These are phyloP conservation scores for Colletotrichum cereale DNA, from an alignment of 2,329 filamentous ascomycete genomes.

Conservation along the genomic window DNA sequence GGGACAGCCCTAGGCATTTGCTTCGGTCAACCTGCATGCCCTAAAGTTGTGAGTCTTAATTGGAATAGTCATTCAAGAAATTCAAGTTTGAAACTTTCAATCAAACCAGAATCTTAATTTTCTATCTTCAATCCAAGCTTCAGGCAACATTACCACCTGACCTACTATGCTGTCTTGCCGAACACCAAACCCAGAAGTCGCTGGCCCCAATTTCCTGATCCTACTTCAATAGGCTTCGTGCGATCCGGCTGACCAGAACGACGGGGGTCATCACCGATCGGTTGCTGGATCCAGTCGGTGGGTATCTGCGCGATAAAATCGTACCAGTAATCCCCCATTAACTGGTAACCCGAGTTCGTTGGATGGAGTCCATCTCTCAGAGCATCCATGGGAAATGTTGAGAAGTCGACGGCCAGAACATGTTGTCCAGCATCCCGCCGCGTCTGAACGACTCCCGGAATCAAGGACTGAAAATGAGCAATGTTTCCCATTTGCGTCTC, in stretches of 20 bases:
- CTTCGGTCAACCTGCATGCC: neutral
- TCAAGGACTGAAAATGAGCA: constrained; percentile 45
- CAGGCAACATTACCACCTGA: neutral
- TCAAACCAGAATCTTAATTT: too few species aligned
- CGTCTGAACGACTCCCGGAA: constrained; percentile 47
- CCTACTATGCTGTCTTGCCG: neutral
- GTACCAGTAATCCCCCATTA: constrained; percentile 54
- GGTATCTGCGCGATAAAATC: constrained; percentile 52
- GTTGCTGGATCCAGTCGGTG: constrained; percentile 48
- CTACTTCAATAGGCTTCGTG: neutral
- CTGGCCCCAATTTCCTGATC: neutral
- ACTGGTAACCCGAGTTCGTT: constrained; percentile 49
- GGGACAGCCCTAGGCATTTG: neutral
- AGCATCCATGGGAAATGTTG: constrained; percentile 44
- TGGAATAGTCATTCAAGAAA: too few species aligned
- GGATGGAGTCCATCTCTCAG: constrained; percentile 49
- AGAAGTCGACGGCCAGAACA: constrained; percentile 51
- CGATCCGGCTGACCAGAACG: neutral
- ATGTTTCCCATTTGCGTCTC: constrained; percentile 44
- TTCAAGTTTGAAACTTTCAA: neutral
- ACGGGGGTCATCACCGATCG: constrained; percentile 43
- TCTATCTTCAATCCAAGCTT: neutral
- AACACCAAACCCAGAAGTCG: neutral
- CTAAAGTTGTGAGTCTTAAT: neutral
- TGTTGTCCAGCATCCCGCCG: constrained; percentile 45